Percentiles rank a stretch among this genome's conserved stretches.
Evolutionary conservation across 2,329 filamentous ascomycete species (phyloP).

Genomic region (Leptodontidium sp.): DNA sequence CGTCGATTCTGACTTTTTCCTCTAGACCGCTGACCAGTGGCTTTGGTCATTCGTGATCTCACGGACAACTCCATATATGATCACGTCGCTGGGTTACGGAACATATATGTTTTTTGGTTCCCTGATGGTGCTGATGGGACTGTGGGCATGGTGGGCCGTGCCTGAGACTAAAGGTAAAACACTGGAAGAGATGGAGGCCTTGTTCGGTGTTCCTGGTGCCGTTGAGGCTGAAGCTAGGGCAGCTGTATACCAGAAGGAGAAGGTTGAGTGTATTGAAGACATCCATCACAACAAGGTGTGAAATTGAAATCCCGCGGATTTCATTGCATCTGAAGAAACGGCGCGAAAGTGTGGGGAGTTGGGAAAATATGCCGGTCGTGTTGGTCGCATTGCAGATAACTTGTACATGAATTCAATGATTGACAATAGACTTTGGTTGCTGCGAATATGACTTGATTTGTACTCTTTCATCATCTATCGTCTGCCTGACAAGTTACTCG

Average conservation of each 20-base stretch:
- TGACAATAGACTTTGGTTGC: not conserved
- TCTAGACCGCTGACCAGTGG: slow-evolving; percentile 38
- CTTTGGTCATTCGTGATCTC: slow-evolving; percentile 42
- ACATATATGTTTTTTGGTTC: slow-evolving; percentile 57
- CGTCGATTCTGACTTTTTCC: slow-evolving; percentile 27
- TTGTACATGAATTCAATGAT: not conserved
- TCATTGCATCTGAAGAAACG: not conserved
- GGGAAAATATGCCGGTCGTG: not conserved
- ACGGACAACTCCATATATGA: slow-evolving; percentile 45
- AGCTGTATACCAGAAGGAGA: slow-evolving; percentile 1
- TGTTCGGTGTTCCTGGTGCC: slow-evolving; percentile 45
- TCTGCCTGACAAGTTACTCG: too few relatives aligned
- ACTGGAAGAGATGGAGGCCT: slow-evolving; percentile 53
- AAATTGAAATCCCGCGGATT: not conserved
- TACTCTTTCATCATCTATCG: not conserved
- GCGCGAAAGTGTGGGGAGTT: not conserved
- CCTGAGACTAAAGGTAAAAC: slow-evolving; percentile 56
- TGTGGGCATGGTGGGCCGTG: slow-evolving; percentile 53
- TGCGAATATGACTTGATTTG: not conserved
- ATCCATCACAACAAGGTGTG: not conserved
- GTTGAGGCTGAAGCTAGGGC: not conserved
- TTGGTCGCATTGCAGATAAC: not conserved
- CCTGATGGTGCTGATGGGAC: slow-evolving; percentile 49
- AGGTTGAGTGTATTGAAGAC: slow-evolving; percentile 9
- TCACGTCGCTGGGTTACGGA: slow-evolving; percentile 52